These are phyloP conservation scores for Aspergillus sp. DNA, from an alignment of 2,329 filamentous ascomycete genomes.

Conservation along the genomic window DNA sequence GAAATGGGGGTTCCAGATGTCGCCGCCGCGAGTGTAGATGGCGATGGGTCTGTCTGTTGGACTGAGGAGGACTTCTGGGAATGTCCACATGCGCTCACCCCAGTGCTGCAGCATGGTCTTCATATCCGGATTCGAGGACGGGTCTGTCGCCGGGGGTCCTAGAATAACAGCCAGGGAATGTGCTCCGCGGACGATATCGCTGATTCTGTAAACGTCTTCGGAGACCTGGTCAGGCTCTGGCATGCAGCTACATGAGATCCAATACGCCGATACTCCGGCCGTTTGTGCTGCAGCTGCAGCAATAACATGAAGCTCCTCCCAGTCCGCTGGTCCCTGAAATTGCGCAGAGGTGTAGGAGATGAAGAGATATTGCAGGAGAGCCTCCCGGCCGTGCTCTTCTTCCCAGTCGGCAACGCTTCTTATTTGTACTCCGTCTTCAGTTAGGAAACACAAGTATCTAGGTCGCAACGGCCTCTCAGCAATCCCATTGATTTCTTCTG, in stretches of 20 bases:
- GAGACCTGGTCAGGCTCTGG: not conserved
- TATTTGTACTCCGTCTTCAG: not conserved
- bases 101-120: slow-evolving; percentile 38
- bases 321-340: not conserved
- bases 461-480: not conserved
- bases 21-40: slow-evolving; percentile 29
- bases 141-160: not conserved
- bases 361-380: not conserved
- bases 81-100: slow-evolving; percentile 49
- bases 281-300: not conserved
- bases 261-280: not conserved
- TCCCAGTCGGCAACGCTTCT: not conserved
- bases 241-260: not conserved
- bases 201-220: not conserved
- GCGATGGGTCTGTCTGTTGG: slow-evolving; percentile 28
- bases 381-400: not conserved
- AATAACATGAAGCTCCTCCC: not conserved
- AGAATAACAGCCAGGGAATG: not conserved
- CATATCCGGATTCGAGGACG: not conserved
- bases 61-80: slow-evolving; percentile 44
- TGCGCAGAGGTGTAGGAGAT: not conserved
- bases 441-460: not conserved
- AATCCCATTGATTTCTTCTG: not conserved
- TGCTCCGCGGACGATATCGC: not conserved
- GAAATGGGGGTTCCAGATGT: not conserved